phyloP scores from a whole-genome alignment of 192 early-diverging fungal genomes.

The Jimgerdemannia lactiflua region DNA sequence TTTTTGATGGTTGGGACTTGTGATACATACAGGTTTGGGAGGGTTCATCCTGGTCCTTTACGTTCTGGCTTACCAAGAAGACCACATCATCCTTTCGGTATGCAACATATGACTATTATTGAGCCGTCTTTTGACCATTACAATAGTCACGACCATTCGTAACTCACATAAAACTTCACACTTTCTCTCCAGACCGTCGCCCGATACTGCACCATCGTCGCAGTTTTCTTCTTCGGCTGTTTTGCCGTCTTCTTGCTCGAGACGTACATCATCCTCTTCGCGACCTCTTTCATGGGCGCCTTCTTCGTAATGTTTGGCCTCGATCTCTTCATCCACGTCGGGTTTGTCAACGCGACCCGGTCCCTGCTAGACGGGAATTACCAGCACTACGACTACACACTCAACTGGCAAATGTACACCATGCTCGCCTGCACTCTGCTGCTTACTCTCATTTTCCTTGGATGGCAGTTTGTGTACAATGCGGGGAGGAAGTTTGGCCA shows the following conservation, averaged over 20 bases:
- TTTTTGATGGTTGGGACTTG: slow-evolving; percentile 64
- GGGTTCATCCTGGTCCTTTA: background rate
- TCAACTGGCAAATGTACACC: background rate
- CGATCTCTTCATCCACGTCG: slow-evolving; percentile 53
- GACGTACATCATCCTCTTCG: slow-evolving; percentile 40
- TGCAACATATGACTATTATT: background rate
- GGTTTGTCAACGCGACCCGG: slow-evolving; percentile 34
- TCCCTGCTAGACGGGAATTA: slow-evolving; percentile 24
- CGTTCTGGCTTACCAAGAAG: background rate
- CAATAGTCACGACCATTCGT: background rate
- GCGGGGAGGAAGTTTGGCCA: background rate
- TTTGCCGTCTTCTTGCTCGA: slow-evolving; percentile 61
- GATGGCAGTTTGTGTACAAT: background rate
- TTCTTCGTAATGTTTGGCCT: slow-evolving; percentile 52
- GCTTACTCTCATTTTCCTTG: background rate
- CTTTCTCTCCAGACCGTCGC: background rate
- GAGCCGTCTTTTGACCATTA: no score
- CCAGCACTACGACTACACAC: background rate
- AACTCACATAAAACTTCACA: background rate
- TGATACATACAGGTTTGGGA: slow-evolving; percentile 44
- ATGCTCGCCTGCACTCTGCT: background rate
- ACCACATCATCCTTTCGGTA: background rate
- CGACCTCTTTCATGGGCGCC: slow-evolving; percentile 45
- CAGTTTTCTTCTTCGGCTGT: slow-evolving; percentile 57
- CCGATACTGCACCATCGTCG: slow-evolving; percentile 40